Conservation (phyloP, 768 basidiomycete genomes). For the Hypholoma fasciculare region DNA sequence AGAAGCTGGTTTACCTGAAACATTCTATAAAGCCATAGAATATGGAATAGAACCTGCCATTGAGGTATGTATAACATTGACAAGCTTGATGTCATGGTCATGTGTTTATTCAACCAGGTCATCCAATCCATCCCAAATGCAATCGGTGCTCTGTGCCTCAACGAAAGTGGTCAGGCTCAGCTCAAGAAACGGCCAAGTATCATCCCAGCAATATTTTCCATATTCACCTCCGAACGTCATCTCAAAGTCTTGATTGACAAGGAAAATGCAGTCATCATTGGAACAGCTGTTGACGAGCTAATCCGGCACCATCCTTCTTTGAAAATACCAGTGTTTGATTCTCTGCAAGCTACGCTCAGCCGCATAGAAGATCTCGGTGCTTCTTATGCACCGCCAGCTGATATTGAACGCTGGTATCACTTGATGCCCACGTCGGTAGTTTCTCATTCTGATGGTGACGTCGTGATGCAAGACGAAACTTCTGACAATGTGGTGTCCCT, state of each 20-base stretch:
- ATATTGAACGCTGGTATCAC: constrained; percentile 68
- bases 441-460: constrained; percentile 31
- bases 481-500: not conserved
- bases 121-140: constrained; percentile 94
- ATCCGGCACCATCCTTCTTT: constrained; percentile 93
- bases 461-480: constrained; percentile 50
- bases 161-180: constrained; percentile 84
- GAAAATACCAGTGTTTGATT: constrained; percentile 76
- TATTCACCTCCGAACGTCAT: constrained; percentile 85
- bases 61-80: constrained; percentile 53
- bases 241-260: constrained; percentile 86
- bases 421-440: constrained; percentile 35
- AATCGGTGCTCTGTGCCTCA: constrained; percentile 94
- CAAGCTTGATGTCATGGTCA: not conserved
- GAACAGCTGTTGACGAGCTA: constrained; percentile 91
- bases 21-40: constrained; percentile 87
- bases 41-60: constrained; percentile 82
- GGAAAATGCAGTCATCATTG: constrained; percentile 88
- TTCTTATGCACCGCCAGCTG: constrained; percentile 52
- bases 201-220: constrained; percentile 81
- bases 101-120: constrained; percentile 48
- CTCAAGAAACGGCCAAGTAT: constrained; percentile 76
- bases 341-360: constrained; percentile 67
- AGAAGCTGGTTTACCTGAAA: constrained; percentile 86
- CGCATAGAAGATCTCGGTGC: constrained; percentile 77